phyloP scores from a whole-genome alignment of 352 stramenopile genomes.

The Phytophthora tentaculata region DNA sequence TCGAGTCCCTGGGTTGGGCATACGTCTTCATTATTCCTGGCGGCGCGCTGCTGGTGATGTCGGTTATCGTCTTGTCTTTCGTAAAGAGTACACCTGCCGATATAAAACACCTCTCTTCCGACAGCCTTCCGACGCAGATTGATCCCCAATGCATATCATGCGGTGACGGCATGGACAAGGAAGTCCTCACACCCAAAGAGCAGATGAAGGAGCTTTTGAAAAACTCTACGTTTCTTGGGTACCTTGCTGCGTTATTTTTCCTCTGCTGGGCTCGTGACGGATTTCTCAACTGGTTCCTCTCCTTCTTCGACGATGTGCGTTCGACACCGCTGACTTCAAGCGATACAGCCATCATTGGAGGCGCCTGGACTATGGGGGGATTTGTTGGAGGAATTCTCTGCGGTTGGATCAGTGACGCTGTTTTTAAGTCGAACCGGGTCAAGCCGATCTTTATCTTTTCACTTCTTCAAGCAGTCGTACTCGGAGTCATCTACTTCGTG shows the following conservation, averaged over 20 bases:
- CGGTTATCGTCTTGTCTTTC: slow-evolving; percentile 52
- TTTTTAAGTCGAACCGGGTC: slow-evolving; percentile 73
- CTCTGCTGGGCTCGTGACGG: slow-evolving; percentile 72
- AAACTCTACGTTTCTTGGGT: slow-evolving; percentile 74
- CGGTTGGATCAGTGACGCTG: slow-evolving; percentile 71
- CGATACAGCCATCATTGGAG: slow-evolving; percentile 69
- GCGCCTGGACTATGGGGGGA: slow-evolving; percentile 77
- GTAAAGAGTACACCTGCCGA: slow-evolving; percentile 68
- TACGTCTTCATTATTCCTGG: slow-evolving; percentile 78
- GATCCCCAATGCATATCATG: slow-evolving; percentile 18
- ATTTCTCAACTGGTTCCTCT: slow-evolving; percentile 83
- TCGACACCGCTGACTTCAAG: slow-evolving; percentile 44
- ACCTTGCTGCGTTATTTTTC: slow-evolving; percentile 74
- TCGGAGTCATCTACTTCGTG: slow-evolving; percentile 63
- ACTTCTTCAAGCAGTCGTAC: slow-evolving; percentile 57
- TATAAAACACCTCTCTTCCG: slow-evolving; percentile 31
- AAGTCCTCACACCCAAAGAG: slow-evolving; percentile 19
- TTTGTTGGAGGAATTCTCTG: slow-evolving; percentile 77
- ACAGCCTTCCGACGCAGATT: slow-evolving; percentile 34
- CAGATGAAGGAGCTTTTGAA: slow-evolving; percentile 62
- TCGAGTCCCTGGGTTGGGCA: slow-evolving; percentile 65
- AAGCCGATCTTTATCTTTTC: slow-evolving; percentile 82
- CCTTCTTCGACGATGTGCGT: slow-evolving; percentile 77
- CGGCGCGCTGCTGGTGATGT: slow-evolving; percentile 59
- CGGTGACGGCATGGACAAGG: slow-evolving; percentile 1